Percentiles rank a stretch among this genome's conserved stretches.
Conservation (phyloP, 768 basidiomycete species). For the Antrodiella citrinella region DNA sequence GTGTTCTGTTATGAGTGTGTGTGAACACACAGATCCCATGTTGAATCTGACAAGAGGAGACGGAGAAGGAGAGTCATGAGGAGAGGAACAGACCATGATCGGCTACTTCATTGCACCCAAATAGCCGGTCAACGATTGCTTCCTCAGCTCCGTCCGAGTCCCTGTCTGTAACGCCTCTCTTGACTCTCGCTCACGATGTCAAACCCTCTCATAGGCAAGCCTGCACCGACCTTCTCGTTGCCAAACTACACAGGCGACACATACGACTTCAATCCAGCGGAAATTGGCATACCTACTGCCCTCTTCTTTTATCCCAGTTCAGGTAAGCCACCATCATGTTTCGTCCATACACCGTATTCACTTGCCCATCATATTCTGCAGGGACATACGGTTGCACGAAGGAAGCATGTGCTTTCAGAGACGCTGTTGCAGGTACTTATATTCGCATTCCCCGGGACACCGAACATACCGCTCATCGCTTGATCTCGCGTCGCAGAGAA, state of each 20-base stretch:
- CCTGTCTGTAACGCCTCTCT: not conserved
- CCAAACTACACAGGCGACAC: constrained; percentile 53
- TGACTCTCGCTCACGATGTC: not conserved
- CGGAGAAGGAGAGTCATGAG: no score
- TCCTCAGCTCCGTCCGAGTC: not conserved
- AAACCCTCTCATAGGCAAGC: constrained; percentile 46
- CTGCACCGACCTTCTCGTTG: constrained; percentile 60
- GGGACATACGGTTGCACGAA: constrained; percentile 74
- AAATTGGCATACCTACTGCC: constrained; percentile 49
- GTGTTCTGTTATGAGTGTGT: no score
- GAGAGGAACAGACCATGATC: no score
- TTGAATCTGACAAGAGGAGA: no score
- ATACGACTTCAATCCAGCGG: constrained; percentile 54
- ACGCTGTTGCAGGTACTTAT: constrained; percentile 55
- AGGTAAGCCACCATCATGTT: constrained; percentile 28
- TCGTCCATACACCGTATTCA: no score
- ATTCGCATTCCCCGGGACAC: no score
- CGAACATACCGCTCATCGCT: no score
- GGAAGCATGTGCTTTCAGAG: constrained; percentile 77
- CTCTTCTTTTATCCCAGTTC: constrained; percentile 77
- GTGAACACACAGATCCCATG: no score
- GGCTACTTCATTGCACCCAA: no score
- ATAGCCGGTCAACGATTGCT: no score
- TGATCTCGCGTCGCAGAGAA: constrained; percentile 34
- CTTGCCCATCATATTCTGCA: no score